Evolutionary conservation across 2,329 filamentous ascomycete species (phyloP), one percentile per base, ranked within the genome.

Genomic region (Penicillium sp.): DNA sequence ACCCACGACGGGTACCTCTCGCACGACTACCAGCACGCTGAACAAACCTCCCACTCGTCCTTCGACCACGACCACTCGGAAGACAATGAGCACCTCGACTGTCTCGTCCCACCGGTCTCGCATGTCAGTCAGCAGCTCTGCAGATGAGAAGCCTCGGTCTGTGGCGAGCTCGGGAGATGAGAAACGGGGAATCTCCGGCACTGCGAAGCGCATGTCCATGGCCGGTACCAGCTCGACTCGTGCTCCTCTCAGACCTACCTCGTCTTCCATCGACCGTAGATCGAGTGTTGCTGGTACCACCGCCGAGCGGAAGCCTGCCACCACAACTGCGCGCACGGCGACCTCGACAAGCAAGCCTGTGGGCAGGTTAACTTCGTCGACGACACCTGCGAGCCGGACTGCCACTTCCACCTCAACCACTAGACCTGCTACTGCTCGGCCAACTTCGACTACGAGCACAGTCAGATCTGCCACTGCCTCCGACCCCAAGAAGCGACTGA

Each of bases 11-110:
- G 56, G 71, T 5, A 57, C 61, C 21, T 55, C 67, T 35, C 69
- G 71, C 9, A 61, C 63, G 12, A 61, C 69, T 12, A 64, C 69
- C 50, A 72, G 69, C 58, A 74, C 74, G 1, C 59, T 79, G 52
- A 78, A 66, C 63, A 77, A 75, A 55, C 76, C 77, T 18, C 76
- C 77, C 8, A 75, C 75, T 16, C 74, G 77, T 25, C 75, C 76
- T 2, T 59, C 70, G 2, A 67, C 68, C 6, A 66, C 69, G 2
- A 62, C 64, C 12, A 61, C 65, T 16, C 70, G 75, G 39, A 76
- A 69, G 56, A 69, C 74, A 13, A 53, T 72, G 46, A 68, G 70
- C 54, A 64, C 71, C 15, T 68, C 71, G 15, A 71, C 73, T 5
- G 67, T 70, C 29, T 60, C 71, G 34, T 69, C 72, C 23, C 76